These are phyloP conservation scores for Pythium rhizo-oryzae DNA, from an alignment of 352 stramenopile genomes.

Conservation along the genomic window DNA sequence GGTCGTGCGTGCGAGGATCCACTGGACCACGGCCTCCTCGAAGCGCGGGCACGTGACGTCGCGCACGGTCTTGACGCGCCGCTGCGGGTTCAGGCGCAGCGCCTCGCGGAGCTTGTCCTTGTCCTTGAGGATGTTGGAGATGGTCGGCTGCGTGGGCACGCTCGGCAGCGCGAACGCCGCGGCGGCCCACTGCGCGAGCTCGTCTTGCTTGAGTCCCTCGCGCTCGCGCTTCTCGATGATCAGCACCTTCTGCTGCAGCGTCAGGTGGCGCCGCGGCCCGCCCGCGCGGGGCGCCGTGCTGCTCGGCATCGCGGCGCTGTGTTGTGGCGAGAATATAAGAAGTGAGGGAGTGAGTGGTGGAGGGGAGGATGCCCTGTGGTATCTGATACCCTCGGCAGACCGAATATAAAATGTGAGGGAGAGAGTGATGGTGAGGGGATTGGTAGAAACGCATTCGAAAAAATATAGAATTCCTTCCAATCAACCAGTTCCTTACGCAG, in stretches of 20 bases:
- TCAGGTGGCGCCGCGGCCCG: slow-evolving; percentile 15
- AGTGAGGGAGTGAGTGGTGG: slow-evolving; percentile 7
- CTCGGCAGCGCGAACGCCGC: slow-evolving; percentile 16
- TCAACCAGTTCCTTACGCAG: no score
- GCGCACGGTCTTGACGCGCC: slow-evolving; percentile 18
- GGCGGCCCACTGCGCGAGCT: slow-evolving; percentile 20
- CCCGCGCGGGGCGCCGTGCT: neutral
- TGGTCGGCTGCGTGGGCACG: slow-evolving; percentile 19
- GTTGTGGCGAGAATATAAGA: slow-evolving; percentile 2
- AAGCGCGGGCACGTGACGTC: slow-evolving; percentile 14
- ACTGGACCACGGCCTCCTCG: slow-evolving; percentile 8
- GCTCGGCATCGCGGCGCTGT: neutral
- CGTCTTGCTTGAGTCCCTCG: slow-evolving; percentile 24
- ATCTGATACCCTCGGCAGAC: neutral
- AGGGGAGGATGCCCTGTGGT: neutral
- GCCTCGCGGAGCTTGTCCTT: slow-evolving; percentile 19
- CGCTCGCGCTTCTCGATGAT: slow-evolving; percentile 25
- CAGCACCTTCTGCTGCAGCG: slow-evolving; percentile 24
- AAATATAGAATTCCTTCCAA: no score
- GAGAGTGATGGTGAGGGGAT: neutral
- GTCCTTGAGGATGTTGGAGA: slow-evolving; percentile 28
- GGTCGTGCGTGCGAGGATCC: neutral
- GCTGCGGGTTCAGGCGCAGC: slow-evolving; percentile 14
- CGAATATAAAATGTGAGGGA: slow-evolving; percentile 4
- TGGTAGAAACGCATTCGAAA: no score